These are phyloP conservation scores for Curvularia hawaiiensis DNA, from an alignment of 2,329 filamentous ascomycete genomes.

Conservation along the genomic window DNA sequence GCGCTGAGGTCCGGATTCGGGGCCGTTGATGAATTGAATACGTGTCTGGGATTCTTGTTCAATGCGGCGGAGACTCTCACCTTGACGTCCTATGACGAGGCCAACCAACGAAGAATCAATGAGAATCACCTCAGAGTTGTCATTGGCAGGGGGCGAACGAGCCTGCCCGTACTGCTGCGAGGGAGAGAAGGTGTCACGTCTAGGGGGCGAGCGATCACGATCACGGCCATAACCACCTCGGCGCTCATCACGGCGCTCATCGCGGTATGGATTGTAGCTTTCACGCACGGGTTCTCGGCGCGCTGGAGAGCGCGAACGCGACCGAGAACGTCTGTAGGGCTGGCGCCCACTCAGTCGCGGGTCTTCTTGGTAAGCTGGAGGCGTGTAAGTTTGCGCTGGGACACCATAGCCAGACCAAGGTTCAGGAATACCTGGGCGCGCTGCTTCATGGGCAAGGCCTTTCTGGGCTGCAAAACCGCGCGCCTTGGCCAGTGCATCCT, in stretches of 20 bases:
- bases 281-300: constrained; percentile 74
- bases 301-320: constrained; percentile 62
- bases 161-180: constrained; percentile 58
- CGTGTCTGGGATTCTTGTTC: constrained; percentile 82
- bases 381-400: constrained; percentile 40
- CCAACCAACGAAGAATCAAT: constrained; percentile 88
- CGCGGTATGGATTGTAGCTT: constrained; percentile 81
- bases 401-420: constrained; percentile 49
- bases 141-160: constrained; percentile 67
- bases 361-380: constrained; percentile 50
- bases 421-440: constrained; percentile 49
- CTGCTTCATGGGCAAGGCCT: constrained; percentile 63
- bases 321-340: constrained; percentile 71
- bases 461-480: constrained; percentile 82
- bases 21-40: constrained; percentile 84
- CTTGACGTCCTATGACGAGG: constrained; percentile 87
- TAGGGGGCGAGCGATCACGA: constrained; percentile 73
- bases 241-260: constrained; percentile 77
- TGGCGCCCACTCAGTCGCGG: constrained; percentile 57
- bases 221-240: constrained; percentile 66
- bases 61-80: constrained; percentile 85
- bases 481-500: constrained; percentile 83
- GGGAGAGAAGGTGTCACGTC: constrained; percentile 65
- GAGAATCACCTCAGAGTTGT: constrained; percentile 79
- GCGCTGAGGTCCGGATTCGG: constrained; percentile 73